Evolutionary conservation across 2,329 filamentous ascomycete species (phyloP), one percentile per base, ranked within the genome.

Genomic region (Rhytidhysteron rufulum): DNA sequence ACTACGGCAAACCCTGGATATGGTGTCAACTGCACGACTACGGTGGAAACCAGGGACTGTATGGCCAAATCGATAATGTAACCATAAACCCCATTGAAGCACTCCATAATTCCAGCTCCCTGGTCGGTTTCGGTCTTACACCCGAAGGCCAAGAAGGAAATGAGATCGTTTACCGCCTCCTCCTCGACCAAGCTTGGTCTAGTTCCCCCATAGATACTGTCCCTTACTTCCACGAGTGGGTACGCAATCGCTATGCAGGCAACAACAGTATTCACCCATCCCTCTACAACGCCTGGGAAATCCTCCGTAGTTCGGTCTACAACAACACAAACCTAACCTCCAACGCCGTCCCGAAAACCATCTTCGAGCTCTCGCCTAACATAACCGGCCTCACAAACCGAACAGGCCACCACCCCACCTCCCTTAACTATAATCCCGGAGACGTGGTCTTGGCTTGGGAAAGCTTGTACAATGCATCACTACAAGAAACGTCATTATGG

Each of bases 21-120:
- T 77, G 74, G 74, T 76, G 73, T 47, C 60, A 76, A 47, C 54
- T 78, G 5, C 74, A 77, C 46, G 65, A 68, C 43, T 77, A 71
- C 42, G 74, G 74, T 5, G 71, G 69, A 13, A 75, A 70, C 47
- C 65, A 68, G 60, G 73, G 71, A 1, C 45, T 77, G 1, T 75
- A 76, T 43, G 74, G 73, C 1, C 73, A 76, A 44, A 62, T 77
- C 13, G 54, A 65, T 40, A 75, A 75, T 29, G 48, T 76, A 5
- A 77, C 73, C 0, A 54, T 66, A 29, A 70, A 71, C 42, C 62
- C 72, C 0, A 65, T 73, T n/a, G 57, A 65, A 29, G 74, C 74
- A 0, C 56, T 73, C 1, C 47, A 54, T 1, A 62, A 65, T 19
- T 71, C 70, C 0, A 55, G 53, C 4, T 68, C 65, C 1, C 54